phyloP scores from a whole-genome alignment of 208 protist genomes.

The Wallacemonas collosoma region DNA sequence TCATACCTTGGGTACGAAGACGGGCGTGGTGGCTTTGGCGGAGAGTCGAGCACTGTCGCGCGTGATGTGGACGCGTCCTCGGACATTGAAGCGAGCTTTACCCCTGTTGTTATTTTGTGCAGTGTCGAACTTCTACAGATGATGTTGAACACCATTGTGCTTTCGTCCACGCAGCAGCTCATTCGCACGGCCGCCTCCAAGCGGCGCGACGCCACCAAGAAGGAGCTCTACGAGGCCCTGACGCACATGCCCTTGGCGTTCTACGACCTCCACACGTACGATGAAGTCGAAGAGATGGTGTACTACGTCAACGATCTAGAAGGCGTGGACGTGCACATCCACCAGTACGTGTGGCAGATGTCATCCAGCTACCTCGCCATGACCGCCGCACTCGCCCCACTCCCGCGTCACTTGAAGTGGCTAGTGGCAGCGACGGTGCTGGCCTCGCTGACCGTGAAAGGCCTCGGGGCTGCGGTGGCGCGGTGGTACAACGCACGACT shows the following conservation, averaged over 20 bases:
- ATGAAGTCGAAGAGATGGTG: conserved; percentile 72
- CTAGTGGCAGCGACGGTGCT: conserved; percentile 30
- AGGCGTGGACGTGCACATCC: conserved; percentile 78
- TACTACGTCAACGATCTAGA: conserved; percentile 86
- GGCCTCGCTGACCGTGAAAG: conserved; percentile 26
- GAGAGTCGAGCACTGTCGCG: no score
- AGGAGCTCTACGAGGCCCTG: conserved; percentile 64
- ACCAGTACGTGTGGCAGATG: conserved; percentile 44
- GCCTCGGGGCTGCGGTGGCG: conserved; percentile 19
- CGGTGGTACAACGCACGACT: conserved; percentile 27
- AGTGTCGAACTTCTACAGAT: conserved; percentile 55
- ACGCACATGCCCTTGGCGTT: conserved; percentile 61
- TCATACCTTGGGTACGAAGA: no score
- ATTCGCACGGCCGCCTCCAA: conserved; percentile 44
- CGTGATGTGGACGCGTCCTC: no score
- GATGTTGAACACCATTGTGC: conserved; percentile 43
- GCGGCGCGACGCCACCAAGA: conserved; percentile 52
- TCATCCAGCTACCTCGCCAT: conserved; percentile 30
- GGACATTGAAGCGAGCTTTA: conserved; percentile 3
- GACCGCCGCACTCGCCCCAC: conserved; percentile 28
- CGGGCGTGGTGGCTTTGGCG: no score
- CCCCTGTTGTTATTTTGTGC: conserved; percentile 36
- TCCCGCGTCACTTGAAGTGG: conserved; percentile 29
- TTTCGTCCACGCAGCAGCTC: conserved; percentile 41
- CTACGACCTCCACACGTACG: conserved; percentile 57